A percentile compares a stretch with the other conserved stretches of the same genome.
Evolutionary conservation across 192 early-diverging fungal species (phyloP).

Genomic region (Coemansia sp.): DNA sequence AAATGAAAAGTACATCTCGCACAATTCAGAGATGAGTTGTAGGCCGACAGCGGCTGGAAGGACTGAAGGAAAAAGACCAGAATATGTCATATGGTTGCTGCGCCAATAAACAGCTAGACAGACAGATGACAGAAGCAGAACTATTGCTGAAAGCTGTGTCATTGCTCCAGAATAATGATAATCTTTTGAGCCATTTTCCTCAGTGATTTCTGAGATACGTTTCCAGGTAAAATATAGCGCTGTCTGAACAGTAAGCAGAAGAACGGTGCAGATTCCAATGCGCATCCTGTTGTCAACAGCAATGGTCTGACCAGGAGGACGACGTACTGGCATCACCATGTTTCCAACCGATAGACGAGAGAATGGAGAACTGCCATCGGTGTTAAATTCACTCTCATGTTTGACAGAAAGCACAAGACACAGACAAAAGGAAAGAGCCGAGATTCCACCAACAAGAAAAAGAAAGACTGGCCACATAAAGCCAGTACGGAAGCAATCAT

Average conservation of each 20-base stretch:
- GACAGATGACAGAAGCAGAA: not conserved
- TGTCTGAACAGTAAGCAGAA: conserved; percentile 10
- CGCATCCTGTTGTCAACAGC: conserved; percentile 24
- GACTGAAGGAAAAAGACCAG: conserved; percentile 24
- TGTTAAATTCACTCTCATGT: no score
- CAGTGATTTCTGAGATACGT: not conserved
- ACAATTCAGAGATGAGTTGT: conserved; percentile 14
- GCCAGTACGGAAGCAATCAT: conserved; percentile 39
- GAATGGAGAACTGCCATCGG: not conserved
- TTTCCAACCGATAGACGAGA: not conserved
- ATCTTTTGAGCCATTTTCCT: no score
- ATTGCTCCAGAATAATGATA: no score
- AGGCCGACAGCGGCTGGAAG: conserved; percentile 6
- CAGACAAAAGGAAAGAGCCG: not conserved
- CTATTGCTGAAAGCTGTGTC: not conserved
- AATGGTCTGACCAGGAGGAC: conserved; percentile 17
- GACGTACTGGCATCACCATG: conserved; percentile 6
- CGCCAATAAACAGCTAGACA: not conserved
- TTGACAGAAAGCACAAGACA: conserved; percentile 3
- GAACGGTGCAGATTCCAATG: not conserved
- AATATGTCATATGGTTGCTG: not conserved
- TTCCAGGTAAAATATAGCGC: conserved; percentile 7
- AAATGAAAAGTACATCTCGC: conserved; percentile 17
- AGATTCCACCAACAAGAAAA: conserved; percentile 7
- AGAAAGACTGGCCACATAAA: conserved; percentile 24